A percentile compares a stretch with the other conserved stretches of the same genome.
Evolutionary conservation across 768 basidiomycete genomes (phyloP).

Genomic region (Collybia sp.): DNA sequence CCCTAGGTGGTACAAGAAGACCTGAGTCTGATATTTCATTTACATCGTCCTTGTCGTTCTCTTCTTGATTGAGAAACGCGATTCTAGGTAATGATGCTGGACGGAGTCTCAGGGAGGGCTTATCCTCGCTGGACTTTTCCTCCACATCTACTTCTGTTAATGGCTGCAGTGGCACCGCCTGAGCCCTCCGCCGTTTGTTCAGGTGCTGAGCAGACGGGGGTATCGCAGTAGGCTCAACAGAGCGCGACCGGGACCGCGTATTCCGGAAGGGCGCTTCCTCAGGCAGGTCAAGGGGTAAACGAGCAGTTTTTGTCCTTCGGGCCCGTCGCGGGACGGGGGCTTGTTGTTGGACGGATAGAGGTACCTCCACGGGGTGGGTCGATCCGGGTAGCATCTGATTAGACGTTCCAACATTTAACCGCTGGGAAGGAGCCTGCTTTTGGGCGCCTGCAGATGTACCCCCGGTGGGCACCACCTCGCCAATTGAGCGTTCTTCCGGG

Average conservation of each 20-base stretch:
- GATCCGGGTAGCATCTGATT: background rate
- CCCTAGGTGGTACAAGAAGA: background rate
- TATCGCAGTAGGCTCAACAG: slow-evolving; percentile 18
- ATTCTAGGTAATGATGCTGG: background rate
- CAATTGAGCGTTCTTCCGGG: no score
- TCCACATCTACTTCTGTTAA: slow-evolving; percentile 3
- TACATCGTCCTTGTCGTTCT: slow-evolving; percentile 1
- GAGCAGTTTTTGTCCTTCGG: background rate
- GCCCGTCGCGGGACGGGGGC: slow-evolving; percentile 5
- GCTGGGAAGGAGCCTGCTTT: background rate
- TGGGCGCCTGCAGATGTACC: background rate
- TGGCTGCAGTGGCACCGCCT: background rate
- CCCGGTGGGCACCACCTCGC: no score
- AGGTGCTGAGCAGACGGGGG: background rate
- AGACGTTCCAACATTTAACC: background rate
- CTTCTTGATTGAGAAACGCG: slow-evolving; percentile 2
- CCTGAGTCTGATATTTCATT: background rate
- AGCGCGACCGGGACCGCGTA: slow-evolving; percentile 27
- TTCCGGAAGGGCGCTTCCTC: slow-evolving; percentile 23
- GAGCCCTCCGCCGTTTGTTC: background rate
- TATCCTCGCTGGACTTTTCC: background rate
- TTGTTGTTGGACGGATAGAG: background rate
- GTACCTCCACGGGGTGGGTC: background rate
- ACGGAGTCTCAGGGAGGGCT: background rate
- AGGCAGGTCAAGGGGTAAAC: background rate